Evolutionary conservation across 2,329 filamentous ascomycete genomes (phyloP), one percentile per base, ranked within the genome.

Genomic region (Epichloe typhina): DNA sequence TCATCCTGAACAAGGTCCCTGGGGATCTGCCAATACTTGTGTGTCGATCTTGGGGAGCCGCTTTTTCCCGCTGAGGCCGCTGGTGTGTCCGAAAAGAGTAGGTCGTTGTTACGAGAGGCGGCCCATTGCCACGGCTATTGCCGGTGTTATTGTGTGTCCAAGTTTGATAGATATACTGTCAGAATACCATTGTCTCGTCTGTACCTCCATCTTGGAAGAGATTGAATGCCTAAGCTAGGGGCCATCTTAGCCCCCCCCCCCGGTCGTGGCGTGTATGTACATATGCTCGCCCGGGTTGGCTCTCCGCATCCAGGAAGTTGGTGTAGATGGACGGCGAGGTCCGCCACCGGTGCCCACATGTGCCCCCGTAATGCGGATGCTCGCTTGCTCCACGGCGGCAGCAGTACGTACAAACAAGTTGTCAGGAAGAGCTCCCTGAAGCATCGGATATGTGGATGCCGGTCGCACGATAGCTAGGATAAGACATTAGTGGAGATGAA

Each of bases 91-190:
- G 26, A 31, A 39, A 46, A 42, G 37, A 39, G 49, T 40, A 46
- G 49, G 49, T 46, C 26, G 13, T 35, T 40, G 17, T 33, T 41
- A 47, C 17, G 41, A 51, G 46, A 54, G 46, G 51, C 55, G 49
- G 54, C 53, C 50, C 50, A 43, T 26, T 44, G 39, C 38, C 36
- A 49, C 52, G 53, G 54, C 52, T 54, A 56, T 52, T 51, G 35
- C 47, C 50, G 55, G 54, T 36, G 47, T 41, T 31, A 36, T 13
- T 33, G 42, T 35, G 19, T 19, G 23, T 23, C 21, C 6, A 15
- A n/a, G 23, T 35, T 21, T 13, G 17, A 21, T 33, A 7, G 8
- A 19, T 13, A 26, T 9, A 13, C 13, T 13, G 33, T n/a, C 13
- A 37, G 46, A 7, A 36, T 17, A 15, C 7, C 17, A 21, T 13